A percentile compares a stretch with the other conserved stretches of the same genome.
phyloP scores from a whole-genome alignment of 208 protist genomes.

The Leishmania amazonensis region DNA sequence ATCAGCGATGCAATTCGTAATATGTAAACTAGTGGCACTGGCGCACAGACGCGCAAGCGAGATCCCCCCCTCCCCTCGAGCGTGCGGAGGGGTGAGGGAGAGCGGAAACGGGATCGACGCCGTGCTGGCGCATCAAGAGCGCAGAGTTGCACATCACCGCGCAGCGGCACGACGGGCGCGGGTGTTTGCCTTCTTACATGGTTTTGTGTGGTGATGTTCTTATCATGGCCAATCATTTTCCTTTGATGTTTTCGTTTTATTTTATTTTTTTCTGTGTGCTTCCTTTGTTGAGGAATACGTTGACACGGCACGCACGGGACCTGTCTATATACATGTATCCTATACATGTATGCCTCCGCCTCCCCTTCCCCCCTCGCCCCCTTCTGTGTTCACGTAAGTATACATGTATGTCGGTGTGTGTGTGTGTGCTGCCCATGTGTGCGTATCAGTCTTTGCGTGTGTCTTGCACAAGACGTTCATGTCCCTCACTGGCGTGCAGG shows the following conservation, averaged over 20 bases:
- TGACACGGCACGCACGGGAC: not conserved
- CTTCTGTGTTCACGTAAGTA: not conserved
- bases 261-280: not conserved
- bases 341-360: not conserved
- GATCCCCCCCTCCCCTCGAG: not conserved
- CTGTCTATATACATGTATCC: not conserved
- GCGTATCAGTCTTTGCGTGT: not conserved
- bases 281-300: not conserved
- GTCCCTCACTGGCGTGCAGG: not conserved
- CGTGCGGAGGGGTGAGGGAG: not conserved
- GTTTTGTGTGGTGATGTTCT: constrained; percentile 14
- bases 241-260: not conserved
- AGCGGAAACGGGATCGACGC: not conserved
- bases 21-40: constrained; percentile 32
- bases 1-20: constrained; percentile 39
- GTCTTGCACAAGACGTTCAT: not conserved
- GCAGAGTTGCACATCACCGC: constrained; percentile 4
- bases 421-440: not conserved
- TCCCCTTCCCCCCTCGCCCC: not conserved
- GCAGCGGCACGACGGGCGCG: not conserved
- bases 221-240: not conserved
- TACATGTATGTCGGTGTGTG: not conserved
- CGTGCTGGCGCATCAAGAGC: not conserved
- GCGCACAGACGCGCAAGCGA: not conserved
- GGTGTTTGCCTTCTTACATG: not conserved